Evolutionary conservation across 192 early-diverging fungal species (phyloP), one percentile per base, ranked within the genome.

Genomic region (Entrophospora sp.): DNA sequence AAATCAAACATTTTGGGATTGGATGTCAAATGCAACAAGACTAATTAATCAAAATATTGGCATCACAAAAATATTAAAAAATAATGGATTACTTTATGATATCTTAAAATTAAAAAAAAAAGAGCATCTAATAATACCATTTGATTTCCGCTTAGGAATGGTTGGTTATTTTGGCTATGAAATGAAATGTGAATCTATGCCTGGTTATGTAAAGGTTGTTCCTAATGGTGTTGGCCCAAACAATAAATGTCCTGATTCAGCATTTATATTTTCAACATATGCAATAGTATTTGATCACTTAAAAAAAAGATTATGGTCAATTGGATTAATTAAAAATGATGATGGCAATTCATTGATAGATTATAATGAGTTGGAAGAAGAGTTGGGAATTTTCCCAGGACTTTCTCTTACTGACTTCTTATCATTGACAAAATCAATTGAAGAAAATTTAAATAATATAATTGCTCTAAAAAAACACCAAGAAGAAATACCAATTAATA

Each of bases 161-260:
- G 75, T 94, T 0, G 96, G 96, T 0, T 91, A 89, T 68, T 87
- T 95, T 77, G 92, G 91, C 0, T 98, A 98, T 71, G 96, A 95
- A 62, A 91, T 98, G 91, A 92, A 92, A 61, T 60, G 78, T 30
- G 95, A 97, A 69, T 80, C 80, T 55, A 32, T 94, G 68, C 70
- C 79, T 0, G 79, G 77, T 0, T 81, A 82, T 49, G 42, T 52
- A 1, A n/a, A n/a, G n/a, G n/a, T n/a, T n/a, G n/a, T n/a, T n/a
- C n/a, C n/a, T n/a, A n/a, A n/a, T n/a, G n/a, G n/a, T n/a, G n/a
- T n/a, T n/a, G n/a, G n/a, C n/a, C n/a, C n/a, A n/a, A n/a, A n/a
- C n/a, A n/a, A n/a, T 38, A 53, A 53, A 12, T 36, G 46, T n/a
- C 89, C 90, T 1, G 93, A 95, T 61, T 83, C 91, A 0, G 73